Evolutionary conservation across 225 moss, liverwort and hornwort genomes (phyloP).

Genomic region (Marchantia polymorpha): DNA sequence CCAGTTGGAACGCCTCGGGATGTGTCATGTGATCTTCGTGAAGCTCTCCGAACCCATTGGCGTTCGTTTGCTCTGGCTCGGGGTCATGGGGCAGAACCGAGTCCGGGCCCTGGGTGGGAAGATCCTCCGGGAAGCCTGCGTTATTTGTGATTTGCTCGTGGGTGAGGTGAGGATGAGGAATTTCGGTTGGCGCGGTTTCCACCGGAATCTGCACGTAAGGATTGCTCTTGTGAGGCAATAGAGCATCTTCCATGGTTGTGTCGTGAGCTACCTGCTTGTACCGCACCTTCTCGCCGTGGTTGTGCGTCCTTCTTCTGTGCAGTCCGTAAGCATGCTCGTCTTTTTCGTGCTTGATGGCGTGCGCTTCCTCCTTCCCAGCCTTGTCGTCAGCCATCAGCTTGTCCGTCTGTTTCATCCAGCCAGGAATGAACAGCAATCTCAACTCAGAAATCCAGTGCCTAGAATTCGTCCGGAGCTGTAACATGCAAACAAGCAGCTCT

Average conservation of each 20-base stretch:
- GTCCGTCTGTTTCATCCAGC: slow-evolving; percentile 1
- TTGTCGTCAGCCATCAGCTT: slow-evolving; percentile 5
- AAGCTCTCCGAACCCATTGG: not conserved
- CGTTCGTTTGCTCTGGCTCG: not conserved
- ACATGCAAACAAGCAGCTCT: not conserved
- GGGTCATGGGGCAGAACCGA: not conserved
- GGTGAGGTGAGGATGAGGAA: not conserved
- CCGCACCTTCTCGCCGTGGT: not conserved
- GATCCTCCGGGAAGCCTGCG: not conserved
- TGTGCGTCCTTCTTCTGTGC: slow-evolving; percentile 4
- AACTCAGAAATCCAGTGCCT: no score
- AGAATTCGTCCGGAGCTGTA: not conserved
- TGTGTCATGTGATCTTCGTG: not conserved
- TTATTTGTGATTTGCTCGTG: not conserved
- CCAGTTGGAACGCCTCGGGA: not conserved
- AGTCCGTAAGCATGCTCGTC: not conserved
- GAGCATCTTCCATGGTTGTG: not conserved
- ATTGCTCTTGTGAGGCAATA: not conserved
- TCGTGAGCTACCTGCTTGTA: not conserved
- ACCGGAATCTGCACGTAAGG: slow-evolving; percentile 5
- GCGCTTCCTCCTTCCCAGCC: slow-evolving; percentile 10
- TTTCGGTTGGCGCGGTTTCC: not conserved
- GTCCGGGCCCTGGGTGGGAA: not conserved
- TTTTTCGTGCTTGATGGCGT: slow-evolving; percentile 14
- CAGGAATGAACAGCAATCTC: no score